Base-by-base conservation (phyloP, 202 grass and related monocot species). In the Panicum virgatum region DNA sequence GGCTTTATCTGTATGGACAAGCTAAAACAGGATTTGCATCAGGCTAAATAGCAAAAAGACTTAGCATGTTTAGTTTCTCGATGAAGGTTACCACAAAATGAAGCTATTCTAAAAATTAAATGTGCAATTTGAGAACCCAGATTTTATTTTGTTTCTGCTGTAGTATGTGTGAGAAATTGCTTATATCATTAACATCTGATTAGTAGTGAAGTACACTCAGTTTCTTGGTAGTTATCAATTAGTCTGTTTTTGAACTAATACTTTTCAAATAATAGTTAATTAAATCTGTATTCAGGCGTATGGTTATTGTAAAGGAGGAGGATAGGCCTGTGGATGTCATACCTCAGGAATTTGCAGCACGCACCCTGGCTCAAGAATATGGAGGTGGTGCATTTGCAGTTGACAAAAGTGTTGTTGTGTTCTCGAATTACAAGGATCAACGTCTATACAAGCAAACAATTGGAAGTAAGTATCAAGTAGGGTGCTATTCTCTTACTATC, bases 391-490 rank as follows among this genome's bases (percentile, higher is more conserved):
- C 88, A 66, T 89, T 98, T 90, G 76, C 95, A 12, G 83, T 91
- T 76, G 77, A 84, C 30, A 91, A 94, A 44, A 87, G 78, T 78
- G 79, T 87, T 20, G 69, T 94, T 85, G 62, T 98, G 83, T 94
- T 98, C 84, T 98, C 95, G 7, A 98, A 98, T 73, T 98, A 94
- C 78, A 88, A 90, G 73, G 95, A 98, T 77, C 95, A 94, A 67
- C 79, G 92, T 73, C 80, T 98, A 9, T 98, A 98, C 88, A 89
- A 93, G 80, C 81, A 91, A 78, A 23, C n/a, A n/a, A 66, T 80
- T 64, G 80, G 85, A 90, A 88, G 95, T 98, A 86, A 82, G 82
- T 68, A 15, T 19, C 91, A 84, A 82, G 76, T 67, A 15, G 22
- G 18, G 36, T 62, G 48, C 6, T 69, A 39, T 18, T 14, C 1